These are phyloP conservation scores for Plantago rigida DNA, from an alignment of 305 asterid genomes.

Conservation along the genomic window DNA sequence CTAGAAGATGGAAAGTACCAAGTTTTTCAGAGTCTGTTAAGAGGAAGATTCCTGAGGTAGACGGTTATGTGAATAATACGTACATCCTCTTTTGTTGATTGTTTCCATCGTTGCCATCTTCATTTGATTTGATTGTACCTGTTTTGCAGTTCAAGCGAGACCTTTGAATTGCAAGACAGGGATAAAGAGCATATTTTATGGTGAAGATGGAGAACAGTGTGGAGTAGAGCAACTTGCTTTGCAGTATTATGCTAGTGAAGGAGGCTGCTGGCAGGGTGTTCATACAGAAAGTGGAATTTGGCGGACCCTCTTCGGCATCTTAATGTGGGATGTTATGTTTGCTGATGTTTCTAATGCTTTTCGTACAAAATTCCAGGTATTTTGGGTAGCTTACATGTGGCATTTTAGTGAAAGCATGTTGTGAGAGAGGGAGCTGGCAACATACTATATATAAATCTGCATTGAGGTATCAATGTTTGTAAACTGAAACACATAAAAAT, in stretches of 20 bases:
- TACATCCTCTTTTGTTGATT: neutral
- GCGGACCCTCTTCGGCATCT: constrained; percentile 78
- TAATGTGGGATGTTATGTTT: constrained; percentile 83
- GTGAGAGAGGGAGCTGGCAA: neutral
- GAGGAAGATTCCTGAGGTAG: constrained; percentile 75
- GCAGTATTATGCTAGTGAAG: constrained; percentile 83
- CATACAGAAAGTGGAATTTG: constrained; percentile 95
- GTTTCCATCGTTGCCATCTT: constrained; percentile 5
- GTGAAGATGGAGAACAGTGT: constrained; percentile 79
- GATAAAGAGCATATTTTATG: constrained; percentile 65
- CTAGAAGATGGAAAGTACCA: constrained; percentile 92
- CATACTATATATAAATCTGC: neutral
- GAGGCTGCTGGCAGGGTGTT: constrained; percentile 87
- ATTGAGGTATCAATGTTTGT: neutral
- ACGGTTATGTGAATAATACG: constrained; percentile 10
- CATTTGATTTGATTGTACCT: neutral
- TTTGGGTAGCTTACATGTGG: neutral
- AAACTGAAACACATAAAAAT: neutral
- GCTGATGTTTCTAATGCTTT: constrained; percentile 80
- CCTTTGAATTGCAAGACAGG: constrained; percentile 71
- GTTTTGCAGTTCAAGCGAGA: constrained; percentile 49
- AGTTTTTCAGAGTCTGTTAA: constrained; percentile 47
- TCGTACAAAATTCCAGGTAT: constrained; percentile 80
- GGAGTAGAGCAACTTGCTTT: constrained; percentile 89
- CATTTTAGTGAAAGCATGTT: neutral